Conservation (phyloP, 2,329 filamentous ascomycete species). For the Scedosporium boydii region DNA sequence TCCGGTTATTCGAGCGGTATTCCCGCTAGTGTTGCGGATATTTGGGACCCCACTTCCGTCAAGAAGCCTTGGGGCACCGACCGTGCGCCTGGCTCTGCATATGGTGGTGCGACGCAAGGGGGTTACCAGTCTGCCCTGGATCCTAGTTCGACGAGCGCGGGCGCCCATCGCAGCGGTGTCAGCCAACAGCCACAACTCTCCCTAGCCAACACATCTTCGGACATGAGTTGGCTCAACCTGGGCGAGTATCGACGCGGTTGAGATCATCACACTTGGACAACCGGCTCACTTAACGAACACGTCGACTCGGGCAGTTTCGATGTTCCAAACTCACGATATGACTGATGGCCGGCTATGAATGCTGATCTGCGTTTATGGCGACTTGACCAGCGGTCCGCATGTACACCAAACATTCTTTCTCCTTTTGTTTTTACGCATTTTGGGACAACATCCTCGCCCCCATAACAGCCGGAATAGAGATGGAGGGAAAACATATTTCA, state of each 20-base stretch:
- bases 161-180: constrained; percentile 20
- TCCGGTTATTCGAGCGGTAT: constrained; percentile 56
- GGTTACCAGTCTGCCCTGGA: constrained; percentile 26
- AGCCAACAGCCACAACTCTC: constrained; percentile 41
- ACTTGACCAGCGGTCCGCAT: background rate
- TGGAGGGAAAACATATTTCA: background rate
- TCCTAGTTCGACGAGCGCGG: constrained; percentile 12
- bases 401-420: constrained; percentile 3
- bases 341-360: background rate
- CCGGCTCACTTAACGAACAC: background rate
- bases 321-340: background rate
- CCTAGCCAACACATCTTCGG: constrained; percentile 42
- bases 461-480: background rate
- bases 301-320: background rate
- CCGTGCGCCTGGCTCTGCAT: constrained; percentile 42
- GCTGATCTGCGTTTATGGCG: background rate
- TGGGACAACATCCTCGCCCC: background rate
- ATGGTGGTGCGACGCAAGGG: constrained; percentile 26
- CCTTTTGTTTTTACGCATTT: background rate
- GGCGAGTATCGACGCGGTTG: constrained; percentile 29
- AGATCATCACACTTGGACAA: background rate
- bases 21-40: constrained; percentile 52
- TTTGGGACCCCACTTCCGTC: constrained; percentile 39
- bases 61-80: constrained; percentile 39
- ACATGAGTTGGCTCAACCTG: constrained; percentile 77